A percentile compares a stretch with the other conserved stretches of the same genome.
Evolutionary conservation across 768 basidiomycete genomes (phyloP).

Genomic region (Phanerochaete carnosa): DNA sequence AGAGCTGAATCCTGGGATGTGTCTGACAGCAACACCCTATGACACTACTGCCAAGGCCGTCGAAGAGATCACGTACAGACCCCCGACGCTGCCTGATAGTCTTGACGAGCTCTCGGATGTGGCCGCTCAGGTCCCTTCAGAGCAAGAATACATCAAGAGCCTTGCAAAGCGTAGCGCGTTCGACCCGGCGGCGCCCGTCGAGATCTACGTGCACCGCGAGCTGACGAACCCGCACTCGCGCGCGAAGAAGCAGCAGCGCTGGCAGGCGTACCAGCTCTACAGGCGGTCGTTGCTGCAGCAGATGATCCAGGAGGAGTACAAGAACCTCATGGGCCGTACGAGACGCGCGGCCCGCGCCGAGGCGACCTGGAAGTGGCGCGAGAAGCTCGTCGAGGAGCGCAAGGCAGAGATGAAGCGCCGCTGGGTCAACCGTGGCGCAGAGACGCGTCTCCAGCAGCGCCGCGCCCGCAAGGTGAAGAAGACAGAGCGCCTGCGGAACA

Average conservation of each 20-base stretch:
- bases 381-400: constrained; percentile 52
- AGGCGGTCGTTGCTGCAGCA: constrained; percentile 49
- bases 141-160: constrained; percentile 55
- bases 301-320: constrained; percentile 44
- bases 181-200: constrained; percentile 56
- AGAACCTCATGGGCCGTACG: constrained; percentile 57
- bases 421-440: constrained; percentile 37
- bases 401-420: constrained; percentile 60
- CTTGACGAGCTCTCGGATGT: constrained; percentile 6
- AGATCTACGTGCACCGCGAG: constrained; percentile 63
- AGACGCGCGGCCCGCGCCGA: constrained; percentile 65
- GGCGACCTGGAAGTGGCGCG: constrained; percentile 71
- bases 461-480: constrained; percentile 25
- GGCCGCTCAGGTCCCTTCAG: constrained; percentile 31
- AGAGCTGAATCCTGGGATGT: background rate
- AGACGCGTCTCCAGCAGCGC: constrained; percentile 23
- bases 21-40: constrained; percentile 46
- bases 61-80: constrained; percentile 65
- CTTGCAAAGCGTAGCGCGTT: constrained; percentile 41
- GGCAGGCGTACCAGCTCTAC: constrained; percentile 53
- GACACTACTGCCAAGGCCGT: constrained; percentile 66
- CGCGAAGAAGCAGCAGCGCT: constrained; percentile 77
- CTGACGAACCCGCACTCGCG: constrained; percentile 80
- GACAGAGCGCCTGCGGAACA: constrained; percentile 24
- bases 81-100: constrained; percentile 44